Conservation (phyloP, 805 yeast species). For the Blastobotrys muscicola region DNA sequence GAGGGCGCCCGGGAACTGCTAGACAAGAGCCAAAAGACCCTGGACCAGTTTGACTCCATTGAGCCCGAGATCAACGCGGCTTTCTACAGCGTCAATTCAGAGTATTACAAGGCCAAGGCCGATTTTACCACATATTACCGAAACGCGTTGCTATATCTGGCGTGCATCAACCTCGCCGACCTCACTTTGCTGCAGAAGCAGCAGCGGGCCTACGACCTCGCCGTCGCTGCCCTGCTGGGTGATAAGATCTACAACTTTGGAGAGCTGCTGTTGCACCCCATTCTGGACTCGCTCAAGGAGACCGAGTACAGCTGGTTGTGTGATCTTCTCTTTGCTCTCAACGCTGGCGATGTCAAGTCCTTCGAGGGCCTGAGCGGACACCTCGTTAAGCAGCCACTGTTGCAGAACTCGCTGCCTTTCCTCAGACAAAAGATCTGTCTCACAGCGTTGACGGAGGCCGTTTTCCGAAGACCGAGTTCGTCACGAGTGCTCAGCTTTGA, state of each 20-base stretch:
- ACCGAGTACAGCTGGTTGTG: slow-evolving; percentile 59
- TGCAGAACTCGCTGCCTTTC: slow-evolving; percentile 51
- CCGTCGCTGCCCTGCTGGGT: slow-evolving; percentile 81
- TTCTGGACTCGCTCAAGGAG: slow-evolving; percentile 45
- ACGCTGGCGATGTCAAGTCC: slow-evolving; percentile 62
- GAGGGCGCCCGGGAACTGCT: slow-evolving; percentile 59
- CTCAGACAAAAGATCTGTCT: slow-evolving; percentile 85
- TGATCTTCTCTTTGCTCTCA: slow-evolving; percentile 58
- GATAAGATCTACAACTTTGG: slow-evolving; percentile 93
- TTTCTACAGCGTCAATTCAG: slow-evolving; percentile 70
- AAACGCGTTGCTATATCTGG: slow-evolving; percentile 71
- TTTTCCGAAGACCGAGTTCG: slow-evolving; percentile 66
- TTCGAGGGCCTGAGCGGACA: slow-evolving; percentile 46
- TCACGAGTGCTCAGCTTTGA: slow-evolving; percentile 64
- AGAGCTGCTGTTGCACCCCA: slow-evolving; percentile 84
- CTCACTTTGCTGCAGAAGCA: slow-evolving; percentile 34
- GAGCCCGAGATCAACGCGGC: slow-evolving; percentile 70
- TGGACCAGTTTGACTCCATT: slow-evolving; percentile 48
- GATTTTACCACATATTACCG: slow-evolving; percentile 79
- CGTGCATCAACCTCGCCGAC: slow-evolving; percentile 49
- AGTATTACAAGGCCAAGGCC: slow-evolving; percentile 58
- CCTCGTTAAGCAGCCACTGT: slow-evolving; percentile 41
- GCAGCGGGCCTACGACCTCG: slow-evolving; percentile 60
- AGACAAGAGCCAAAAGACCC: slow-evolving; percentile 46
- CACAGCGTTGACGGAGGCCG: slow-evolving; percentile 82